A percentile compares a stretch with the other conserved stretches of the same genome.
phyloP scores from a whole-genome alignment of 257 asterid genomes.

The Solanum tarapatanum region DNA sequence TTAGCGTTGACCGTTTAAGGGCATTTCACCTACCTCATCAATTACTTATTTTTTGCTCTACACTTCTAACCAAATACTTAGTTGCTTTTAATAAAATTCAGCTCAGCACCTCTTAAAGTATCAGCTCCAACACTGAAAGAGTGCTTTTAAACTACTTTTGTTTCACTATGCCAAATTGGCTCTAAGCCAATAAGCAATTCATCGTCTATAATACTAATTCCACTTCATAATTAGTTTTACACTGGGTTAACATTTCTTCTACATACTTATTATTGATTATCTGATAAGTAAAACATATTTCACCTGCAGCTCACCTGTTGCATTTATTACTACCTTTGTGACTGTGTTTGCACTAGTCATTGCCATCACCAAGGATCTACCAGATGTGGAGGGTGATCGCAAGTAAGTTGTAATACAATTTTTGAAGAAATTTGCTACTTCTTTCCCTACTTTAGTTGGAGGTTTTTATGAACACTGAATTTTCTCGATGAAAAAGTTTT shows the following conservation, averaged over 20 bases:
- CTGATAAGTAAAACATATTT: background rate
- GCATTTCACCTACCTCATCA: background rate
- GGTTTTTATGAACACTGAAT: background rate
- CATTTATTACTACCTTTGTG: conserved; percentile 92
- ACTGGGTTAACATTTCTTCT: background rate
- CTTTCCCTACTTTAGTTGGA: background rate
- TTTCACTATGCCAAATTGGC: background rate
- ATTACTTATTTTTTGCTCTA: background rate
- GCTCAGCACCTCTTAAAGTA: background rate
- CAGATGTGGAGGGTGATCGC: conserved; percentile 98
- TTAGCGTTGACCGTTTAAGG: background rate
- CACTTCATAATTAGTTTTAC: background rate
- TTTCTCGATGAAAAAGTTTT: background rate
- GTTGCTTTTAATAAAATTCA: background rate
- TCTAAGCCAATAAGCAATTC: background rate
- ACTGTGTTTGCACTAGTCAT: conserved; percentile 90
- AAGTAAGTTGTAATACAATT: conserved; percentile 55
- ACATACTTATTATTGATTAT: background rate
- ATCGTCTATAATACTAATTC: background rate
- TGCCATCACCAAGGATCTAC: conserved; percentile 98
- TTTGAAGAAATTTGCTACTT: background rate
- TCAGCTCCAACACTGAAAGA: background rate
- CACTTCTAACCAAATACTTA: background rate
- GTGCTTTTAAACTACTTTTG: background rate
- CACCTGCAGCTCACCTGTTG: conserved; percentile 82